Evolutionary conservation across 2,329 filamentous ascomycete genomes (phyloP).

Genomic region (Knufia petricola): DNA sequence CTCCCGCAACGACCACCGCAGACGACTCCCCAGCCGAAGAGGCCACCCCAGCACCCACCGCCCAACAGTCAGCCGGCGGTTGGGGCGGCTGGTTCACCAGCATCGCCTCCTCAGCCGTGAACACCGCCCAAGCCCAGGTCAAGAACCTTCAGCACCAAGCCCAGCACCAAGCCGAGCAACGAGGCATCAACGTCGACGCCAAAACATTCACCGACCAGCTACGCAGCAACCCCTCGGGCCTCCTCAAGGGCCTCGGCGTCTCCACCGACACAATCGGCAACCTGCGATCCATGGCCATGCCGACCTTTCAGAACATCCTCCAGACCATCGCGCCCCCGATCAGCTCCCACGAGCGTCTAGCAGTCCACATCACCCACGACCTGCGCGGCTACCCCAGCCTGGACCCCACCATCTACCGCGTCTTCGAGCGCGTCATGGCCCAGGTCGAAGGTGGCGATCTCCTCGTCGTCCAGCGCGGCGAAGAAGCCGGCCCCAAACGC

Average conservation of each 20-base stretch:
- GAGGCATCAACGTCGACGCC: conserved; percentile 57
- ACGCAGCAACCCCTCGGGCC: conserved; percentile 69
- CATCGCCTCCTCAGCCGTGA: conserved; percentile 63
- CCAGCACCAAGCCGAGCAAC: conserved; percentile 9
- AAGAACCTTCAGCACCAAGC: conserved; percentile 95
- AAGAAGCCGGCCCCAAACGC: conserved; percentile 65
- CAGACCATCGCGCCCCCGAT: conserved; percentile 95
- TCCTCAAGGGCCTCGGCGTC: conserved; percentile 65
- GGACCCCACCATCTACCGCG: conserved; percentile 81
- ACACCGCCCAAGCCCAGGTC: conserved; percentile 84
- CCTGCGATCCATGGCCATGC: conserved; percentile 73
- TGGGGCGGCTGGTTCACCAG: conserved; percentile 86
- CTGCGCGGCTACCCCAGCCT: conserved; percentile 88
- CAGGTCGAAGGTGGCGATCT: conserved; percentile 96
- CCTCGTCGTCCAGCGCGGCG: conserved; percentile 84
- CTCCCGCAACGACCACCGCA: conserved; percentile 54
- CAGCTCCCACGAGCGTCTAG: conserved; percentile 88
- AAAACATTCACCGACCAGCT: conserved; percentile 95
- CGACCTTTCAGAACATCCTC: conserved; percentile 88
- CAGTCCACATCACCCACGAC: conserved; percentile 96
- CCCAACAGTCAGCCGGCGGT: conserved; percentile 44
- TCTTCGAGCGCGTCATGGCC: conserved; percentile 94
- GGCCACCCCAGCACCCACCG: conserved; percentile 42
- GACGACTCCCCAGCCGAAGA: conserved; percentile 33
- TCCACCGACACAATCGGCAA: conserved; percentile 59